Evolutionary conservation across 2,329 filamentous ascomycete species (phyloP).

Genomic region (Cladophialophora carrionii): DNA sequence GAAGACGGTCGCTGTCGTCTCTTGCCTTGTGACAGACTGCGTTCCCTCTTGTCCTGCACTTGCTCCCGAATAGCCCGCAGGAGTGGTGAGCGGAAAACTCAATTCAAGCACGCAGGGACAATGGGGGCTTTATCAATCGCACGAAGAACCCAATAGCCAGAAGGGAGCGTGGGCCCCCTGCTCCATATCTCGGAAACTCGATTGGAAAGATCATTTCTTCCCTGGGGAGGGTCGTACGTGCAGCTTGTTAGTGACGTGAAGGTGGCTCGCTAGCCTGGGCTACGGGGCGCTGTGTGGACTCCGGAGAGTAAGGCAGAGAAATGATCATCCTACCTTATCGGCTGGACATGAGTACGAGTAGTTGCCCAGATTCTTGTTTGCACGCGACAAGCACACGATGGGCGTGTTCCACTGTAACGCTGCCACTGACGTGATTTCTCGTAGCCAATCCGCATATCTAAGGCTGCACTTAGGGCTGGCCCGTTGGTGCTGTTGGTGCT

Average conservation of each 20-base stretch:
- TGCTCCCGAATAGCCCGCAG: neutral
- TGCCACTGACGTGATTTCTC: neutral
- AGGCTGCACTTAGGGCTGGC: conserved; percentile 8
- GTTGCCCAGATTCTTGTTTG: conserved; percentile 2
- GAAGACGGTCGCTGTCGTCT: neutral
- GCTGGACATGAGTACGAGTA: conserved; percentile 11
- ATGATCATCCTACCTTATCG: conserved; percentile 17
- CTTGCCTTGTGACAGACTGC: neutral
- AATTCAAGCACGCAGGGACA: conserved; percentile 8
- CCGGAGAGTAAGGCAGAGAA: neutral
- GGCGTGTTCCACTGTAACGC: conserved; percentile 18
- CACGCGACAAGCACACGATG: conserved; percentile 16
- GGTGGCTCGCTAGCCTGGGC: neutral
- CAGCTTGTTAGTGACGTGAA: conserved; percentile 11
- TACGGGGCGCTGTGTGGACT: neutral
- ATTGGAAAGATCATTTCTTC: conserved; percentile 6
- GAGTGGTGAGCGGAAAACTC: neutral
- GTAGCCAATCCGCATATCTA: conserved; percentile 15
- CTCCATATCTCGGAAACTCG: conserved; percentile 1
- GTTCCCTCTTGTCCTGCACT: neutral
- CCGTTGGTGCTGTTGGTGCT: neutral
- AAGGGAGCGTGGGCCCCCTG: neutral
- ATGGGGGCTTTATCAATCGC: conserved; percentile 2
- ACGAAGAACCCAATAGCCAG: neutral
- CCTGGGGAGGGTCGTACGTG: neutral